phyloP scores from a whole-genome alignment of 345 rosid genomes.

The Cardamine chenopodiifolia region DNA sequence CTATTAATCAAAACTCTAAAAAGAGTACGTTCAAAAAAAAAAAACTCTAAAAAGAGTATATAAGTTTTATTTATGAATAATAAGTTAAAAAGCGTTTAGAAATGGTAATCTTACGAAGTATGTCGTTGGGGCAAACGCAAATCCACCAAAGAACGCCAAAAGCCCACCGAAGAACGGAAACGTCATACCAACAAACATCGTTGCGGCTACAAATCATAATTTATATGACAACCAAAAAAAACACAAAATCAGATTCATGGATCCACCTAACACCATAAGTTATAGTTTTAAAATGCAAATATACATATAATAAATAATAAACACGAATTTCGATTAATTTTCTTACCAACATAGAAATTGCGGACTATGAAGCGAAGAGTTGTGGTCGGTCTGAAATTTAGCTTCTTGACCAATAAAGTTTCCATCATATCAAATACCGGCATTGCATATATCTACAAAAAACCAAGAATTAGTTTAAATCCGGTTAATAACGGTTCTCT shows the following conservation, averaged over 20 bases:
- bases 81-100: neutral
- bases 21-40: no score
- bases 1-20: neutral
- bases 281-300: neutral
- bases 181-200: slow-evolving; percentile 69
- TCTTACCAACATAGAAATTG: slow-evolving; percentile 63
- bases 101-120: slow-evolving; percentile 57
- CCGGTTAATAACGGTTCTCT: neutral
- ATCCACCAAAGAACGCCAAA: slow-evolving; percentile 86
- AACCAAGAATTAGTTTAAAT: neutral
- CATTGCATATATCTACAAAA: slow-evolving; percentile 64
- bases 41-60: neutral
- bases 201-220: slow-evolving; percentile 49
- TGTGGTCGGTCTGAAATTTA: slow-evolving; percentile 50
- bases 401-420: slow-evolving; percentile 61
- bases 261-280: neutral
- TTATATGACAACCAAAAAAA: neutral
- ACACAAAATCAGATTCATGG: neutral
- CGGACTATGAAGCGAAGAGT: slow-evolving; percentile 57
- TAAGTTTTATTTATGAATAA: neutral
- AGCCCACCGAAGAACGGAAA: slow-evolving; percentile 84
- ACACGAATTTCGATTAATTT: neutral
- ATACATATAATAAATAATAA: neutral
- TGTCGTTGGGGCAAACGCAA: slow-evolving; percentile 85
- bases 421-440: slow-evolving; percentile 88